Evolutionary conservation across 31 red algal genomes (phyloP), one percentile per base, ranked within the genome.

Genomic region (Asparagopsis taxiformis): DNA sequence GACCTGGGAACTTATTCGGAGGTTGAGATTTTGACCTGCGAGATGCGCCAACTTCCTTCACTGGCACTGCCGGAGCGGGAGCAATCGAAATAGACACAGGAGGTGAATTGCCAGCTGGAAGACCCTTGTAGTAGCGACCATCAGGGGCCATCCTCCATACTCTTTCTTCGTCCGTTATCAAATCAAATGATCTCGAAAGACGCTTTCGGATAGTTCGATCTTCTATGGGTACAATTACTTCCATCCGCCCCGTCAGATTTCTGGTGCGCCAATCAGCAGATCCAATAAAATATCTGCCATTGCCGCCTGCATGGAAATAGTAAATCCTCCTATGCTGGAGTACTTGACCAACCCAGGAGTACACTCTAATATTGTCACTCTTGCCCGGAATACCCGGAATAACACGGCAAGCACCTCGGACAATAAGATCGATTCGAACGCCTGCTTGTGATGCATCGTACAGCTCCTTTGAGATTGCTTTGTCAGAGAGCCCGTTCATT

Each of bases 401-500:
- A 34, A 98, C 29, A 31, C 90, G 41, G 37, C 95, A 98, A 16
- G 84, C 52, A 17, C 85, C 95, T 35, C 95, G 86, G 29, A 94
- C 63, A 59, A 94, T 87, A 21, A 98, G 52, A 57, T 98, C 91
- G 49, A 98, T 90, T 36, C 69, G 39, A 15, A 98, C 95, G 21
- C 95, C 95, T 0, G 95, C 95, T 69, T 74, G 52, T 13, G 90
- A 91, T 1, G 95, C 95, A 10, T 77, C 86, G 44, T 98, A 98
- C 1, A 98, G 80, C 25, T 90, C 78, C 26, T 74, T 57, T 2
- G 79, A 88, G 61, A 94, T 91, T 28, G 55, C 63, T n/a, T 78
- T 67, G 55, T 98, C 95, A 20, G 85, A 81, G 19, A 98, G 64
- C 6, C 85, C 84, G 59, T 98, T 98, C 80, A 93, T 84, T 71